A percentile compares a stretch with the other conserved stretches of the same genome.
These are phyloP conservation scores for Pseudogymnoascus sp. DNA, from an alignment of 2,329 filamentous ascomycete species.

Conservation along the genomic window DNA sequence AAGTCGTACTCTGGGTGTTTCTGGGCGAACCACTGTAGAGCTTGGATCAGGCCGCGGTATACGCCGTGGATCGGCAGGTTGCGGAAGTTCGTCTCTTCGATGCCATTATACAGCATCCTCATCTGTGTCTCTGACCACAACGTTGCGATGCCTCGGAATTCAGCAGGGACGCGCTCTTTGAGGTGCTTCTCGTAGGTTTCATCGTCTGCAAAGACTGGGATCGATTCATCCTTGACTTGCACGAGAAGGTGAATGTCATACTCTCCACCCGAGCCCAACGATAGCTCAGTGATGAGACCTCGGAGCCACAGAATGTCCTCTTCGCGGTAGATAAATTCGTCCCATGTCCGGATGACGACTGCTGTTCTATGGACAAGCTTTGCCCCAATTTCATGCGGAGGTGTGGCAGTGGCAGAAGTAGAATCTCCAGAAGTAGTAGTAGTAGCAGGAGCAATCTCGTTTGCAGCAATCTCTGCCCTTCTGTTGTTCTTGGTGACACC, in stretches of 20 bases:
- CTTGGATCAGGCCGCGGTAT: conserved; percentile 89
- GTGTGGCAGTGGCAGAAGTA: background rate
- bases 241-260: conserved; percentile 82
- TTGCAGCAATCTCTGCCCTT: background rate
- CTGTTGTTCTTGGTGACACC: background rate
- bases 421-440: background rate
- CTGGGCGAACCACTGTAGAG: conserved; percentile 86
- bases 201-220: conserved; percentile 72
- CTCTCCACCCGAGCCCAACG: conserved; percentile 71
- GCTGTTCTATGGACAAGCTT: conserved; percentile 54
- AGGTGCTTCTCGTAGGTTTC: conserved; percentile 60
- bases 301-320: conserved; percentile 77
- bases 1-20: conserved; percentile 82
- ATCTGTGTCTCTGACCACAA: conserved; percentile 95
- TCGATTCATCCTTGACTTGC: conserved; percentile 68
- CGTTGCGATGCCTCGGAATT: conserved; percentile 82
- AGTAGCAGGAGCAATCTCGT: background rate
- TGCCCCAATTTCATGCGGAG: conserved; percentile 14
- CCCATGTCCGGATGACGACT: conserved; percentile 75
- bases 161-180: conserved; percentile 62
- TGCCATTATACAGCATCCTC: conserved; percentile 78
- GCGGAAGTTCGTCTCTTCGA: conserved; percentile 65
- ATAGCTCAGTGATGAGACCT: conserved; percentile 74
- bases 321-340: conserved; percentile 67
- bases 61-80: conserved; percentile 79